These are phyloP conservation scores for Erucastrum elatum DNA, from an alignment of 345 rosid species.

Conservation along the genomic window DNA sequence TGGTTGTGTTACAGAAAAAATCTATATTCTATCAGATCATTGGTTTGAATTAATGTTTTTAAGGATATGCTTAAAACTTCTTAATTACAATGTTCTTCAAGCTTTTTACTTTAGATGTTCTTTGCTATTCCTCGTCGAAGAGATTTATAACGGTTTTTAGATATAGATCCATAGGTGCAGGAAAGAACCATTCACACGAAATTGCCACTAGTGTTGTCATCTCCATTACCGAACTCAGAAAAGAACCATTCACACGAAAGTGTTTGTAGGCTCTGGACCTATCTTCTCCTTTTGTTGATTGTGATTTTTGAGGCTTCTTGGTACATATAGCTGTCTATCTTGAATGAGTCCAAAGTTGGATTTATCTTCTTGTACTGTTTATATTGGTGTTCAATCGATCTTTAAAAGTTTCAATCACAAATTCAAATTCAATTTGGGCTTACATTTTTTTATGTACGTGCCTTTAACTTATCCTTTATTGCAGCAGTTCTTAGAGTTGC, in stretches of 20 bases:
- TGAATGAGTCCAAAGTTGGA: neutral
- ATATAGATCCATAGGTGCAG: neutral
- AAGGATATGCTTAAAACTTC: neutral
- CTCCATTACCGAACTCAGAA: neutral
- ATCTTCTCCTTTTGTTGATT: neutral
- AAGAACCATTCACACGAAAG: slow-evolving; percentile 6
- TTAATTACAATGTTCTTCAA: too few species aligned
- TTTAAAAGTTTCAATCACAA: neutral
- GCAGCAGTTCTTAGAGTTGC: neutral
- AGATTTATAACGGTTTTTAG: too few species aligned
- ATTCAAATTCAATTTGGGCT: neutral
- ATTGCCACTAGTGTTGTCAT: slow-evolving; percentile 4
- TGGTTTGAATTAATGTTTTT: slow-evolving; percentile 12
- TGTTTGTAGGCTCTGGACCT: slow-evolving; percentile 10
- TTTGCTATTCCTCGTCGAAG: too few species aligned
- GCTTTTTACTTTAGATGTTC: too few species aligned
- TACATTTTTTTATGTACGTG: too few species aligned
- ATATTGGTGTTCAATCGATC: neutral
- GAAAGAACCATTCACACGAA: too few species aligned
- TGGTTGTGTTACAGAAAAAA: neutral
- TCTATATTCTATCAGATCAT: slow-evolving; percentile 5
- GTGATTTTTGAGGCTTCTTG: neutral
- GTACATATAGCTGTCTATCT: neutral
- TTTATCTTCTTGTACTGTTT: neutral
- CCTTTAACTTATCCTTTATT: neutral